Percentiles rank a stretch among this genome's conserved stretches.
Evolutionary conservation across 2,329 filamentous ascomycete species (phyloP).

Genomic region (Hymenoscyphus repandus): DNA sequence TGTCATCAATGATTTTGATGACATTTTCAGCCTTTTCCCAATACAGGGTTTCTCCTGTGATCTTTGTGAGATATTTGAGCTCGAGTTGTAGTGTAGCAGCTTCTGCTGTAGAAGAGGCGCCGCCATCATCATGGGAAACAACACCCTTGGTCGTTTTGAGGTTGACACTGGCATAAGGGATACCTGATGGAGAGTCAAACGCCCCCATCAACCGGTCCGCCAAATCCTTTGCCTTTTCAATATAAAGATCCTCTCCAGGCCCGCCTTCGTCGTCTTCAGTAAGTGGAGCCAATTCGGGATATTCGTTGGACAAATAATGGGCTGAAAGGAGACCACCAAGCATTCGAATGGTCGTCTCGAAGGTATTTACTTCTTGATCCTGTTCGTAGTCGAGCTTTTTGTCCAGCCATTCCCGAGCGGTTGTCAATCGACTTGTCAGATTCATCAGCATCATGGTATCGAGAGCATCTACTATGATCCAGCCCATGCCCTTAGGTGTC

Average conservation of each 20-base stretch:
- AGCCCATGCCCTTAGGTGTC: slow-evolving; percentile 83
- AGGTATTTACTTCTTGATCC: slow-evolving; percentile 93
- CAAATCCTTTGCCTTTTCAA: slow-evolving; percentile 92
- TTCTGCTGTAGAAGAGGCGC: slow-evolving; percentile 91
- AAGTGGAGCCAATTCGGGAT: slow-evolving; percentile 72
- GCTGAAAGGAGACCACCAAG: slow-evolving; percentile 87
- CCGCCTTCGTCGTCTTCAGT: slow-evolving; percentile 65
- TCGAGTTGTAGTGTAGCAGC: slow-evolving; percentile 89
- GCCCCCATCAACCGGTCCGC: slow-evolving; percentile 82
- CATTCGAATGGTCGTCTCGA: slow-evolving; percentile 98
- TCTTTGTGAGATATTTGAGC: slow-evolving; percentile 92
- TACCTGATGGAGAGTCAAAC: slow-evolving; percentile 79
- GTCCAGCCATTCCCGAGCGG: slow-evolving; percentile 85
- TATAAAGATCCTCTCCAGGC: slow-evolving; percentile 81
- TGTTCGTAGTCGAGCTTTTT: slow-evolving; percentile 80
- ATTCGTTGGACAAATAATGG: slow-evolving; percentile 85
- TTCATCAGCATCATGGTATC: slow-evolving; percentile 99
- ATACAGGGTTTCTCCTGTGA: slow-evolving; percentile 87
- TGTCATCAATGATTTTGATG: slow-evolving; percentile 84
- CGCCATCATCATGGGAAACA: slow-evolving; percentile 75
- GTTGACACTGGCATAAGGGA: slow-evolving; percentile 89
- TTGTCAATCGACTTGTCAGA: slow-evolving; percentile 74
- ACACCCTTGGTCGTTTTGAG: slow-evolving; percentile 72
- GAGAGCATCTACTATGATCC: slow-evolving; percentile 95
- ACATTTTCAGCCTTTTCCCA: slow-evolving; percentile 91